Evolutionary conservation across 2,329 filamentous ascomycete species (phyloP), one percentile per base, ranked within the genome.

Genomic region (Trichoderma sp.): DNA sequence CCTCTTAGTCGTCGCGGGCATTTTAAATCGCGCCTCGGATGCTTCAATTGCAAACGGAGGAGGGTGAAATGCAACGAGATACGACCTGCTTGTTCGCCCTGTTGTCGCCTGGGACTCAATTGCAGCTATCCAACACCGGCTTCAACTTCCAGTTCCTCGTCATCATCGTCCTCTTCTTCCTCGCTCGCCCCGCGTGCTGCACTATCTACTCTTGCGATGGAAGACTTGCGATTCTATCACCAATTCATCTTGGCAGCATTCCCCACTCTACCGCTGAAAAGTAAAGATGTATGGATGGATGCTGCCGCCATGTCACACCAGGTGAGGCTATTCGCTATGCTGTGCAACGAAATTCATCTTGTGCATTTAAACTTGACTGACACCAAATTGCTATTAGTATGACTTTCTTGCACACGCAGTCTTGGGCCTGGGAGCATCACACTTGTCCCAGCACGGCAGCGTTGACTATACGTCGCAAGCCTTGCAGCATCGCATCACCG

Each of bases 191-290:
- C 72, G 19, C 66, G 71, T 19, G 61, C 72, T 43, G 62, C 70
- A 8, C 55, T 72, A 31, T 70, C 73, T 29, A 68, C 60, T 35
- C 82, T 83, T 68, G 77, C 76, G 31, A 73, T 81, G 19, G 77
- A 83, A 53, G 84, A 86, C 71, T 78, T 86, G 75, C 77, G 82
- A 8, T 84, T 85, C 71, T 85, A 85, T 70, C 83, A 85, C 69
- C 83, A 85, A 71, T 86, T 85, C 70, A 72, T 86, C 14, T 76
- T 81, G 0, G 74, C 79, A 2, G 83, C 83, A 5, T 79, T 79
- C 55, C 80, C 79, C 2, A 77, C 79, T 1, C 66, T 81, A 10
- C 80, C 80, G 6, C 69, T 81, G 0, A 71, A 72, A 19, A 76
- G 75, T 3, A 75, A 75, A 4, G 72, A 74, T 6, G 70, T 80